These are phyloP conservation scores for Blastocystis sp. DNA, from an alignment of 352 stramenopile genomes.

Conservation along the genomic window DNA sequence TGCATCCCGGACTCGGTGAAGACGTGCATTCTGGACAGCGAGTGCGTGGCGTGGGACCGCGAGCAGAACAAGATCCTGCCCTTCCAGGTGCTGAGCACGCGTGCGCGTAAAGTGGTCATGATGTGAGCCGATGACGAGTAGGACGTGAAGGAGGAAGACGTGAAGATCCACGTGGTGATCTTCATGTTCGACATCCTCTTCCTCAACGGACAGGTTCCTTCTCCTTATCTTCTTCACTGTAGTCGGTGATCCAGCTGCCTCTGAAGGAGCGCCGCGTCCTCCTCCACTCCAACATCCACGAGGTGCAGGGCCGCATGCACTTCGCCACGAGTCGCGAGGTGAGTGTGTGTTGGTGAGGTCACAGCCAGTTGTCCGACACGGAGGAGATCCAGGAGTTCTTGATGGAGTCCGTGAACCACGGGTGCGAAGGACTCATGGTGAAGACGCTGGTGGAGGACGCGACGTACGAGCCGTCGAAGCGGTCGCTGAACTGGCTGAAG, in stretches of 20 bases:
- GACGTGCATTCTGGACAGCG: conserved; percentile 94
- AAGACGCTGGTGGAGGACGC: conserved; percentile 94
- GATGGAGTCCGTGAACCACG: conserved; percentile 83
- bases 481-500: conserved; percentile 99
- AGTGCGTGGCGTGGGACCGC: conserved; percentile 96
- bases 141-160: conserved; percentile 76
- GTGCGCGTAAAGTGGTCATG: conserved; percentile 86
- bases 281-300: conserved; percentile 88
- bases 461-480: conserved; percentile 94
- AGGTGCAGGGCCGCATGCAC: conserved; percentile 90
- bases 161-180: conserved; percentile 84
- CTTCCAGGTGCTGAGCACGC: conserved; percentile 97
- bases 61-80: conserved; percentile 93
- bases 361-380: conserved; percentile 79
- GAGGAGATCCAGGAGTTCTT: conserved; percentile 93
- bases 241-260: conserved; percentile 87
- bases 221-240: background rate
- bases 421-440: conserved; percentile 98
- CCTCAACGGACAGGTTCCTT: conserved; percentile 85
- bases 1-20: background rate
- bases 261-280: conserved; percentile 88
- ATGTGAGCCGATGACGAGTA: background rate
- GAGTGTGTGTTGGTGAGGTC: background rate
- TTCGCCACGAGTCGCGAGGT: conserved; percentile 86
- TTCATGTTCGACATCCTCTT: conserved; percentile 98